phyloP scores from a whole-genome alignment of 495 filamentous ascomycete species.

The Staphylotrichum tortipilum region DNA sequence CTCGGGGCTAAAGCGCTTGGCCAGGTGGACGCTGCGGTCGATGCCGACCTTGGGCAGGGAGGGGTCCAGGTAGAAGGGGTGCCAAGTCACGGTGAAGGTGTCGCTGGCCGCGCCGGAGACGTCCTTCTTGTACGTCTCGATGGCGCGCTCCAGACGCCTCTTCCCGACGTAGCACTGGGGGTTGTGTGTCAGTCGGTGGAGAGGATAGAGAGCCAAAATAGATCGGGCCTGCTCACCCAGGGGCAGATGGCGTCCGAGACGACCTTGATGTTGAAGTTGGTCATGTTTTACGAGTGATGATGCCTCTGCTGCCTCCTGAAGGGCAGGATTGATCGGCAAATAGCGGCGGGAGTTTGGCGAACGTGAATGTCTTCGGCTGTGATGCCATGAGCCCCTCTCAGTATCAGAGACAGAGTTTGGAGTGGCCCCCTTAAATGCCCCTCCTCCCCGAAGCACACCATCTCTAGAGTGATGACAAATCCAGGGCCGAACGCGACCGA shows the following conservation, averaged over 20 bases:
- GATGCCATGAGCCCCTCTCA: too few relatives aligned
- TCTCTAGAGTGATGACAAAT: background rate
- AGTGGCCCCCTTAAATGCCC: background rate
- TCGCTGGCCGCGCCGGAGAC: conserved; percentile 51
- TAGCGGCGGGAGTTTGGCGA: too few relatives aligned
- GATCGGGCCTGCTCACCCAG: conserved; percentile 41
- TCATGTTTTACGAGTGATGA: conserved; percentile 42
- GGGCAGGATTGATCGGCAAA: too few relatives aligned
- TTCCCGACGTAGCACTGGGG: conserved; percentile 73
- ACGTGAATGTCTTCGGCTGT: too few relatives aligned
- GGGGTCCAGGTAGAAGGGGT: conserved; percentile 74
- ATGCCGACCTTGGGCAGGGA: conserved; percentile 38
- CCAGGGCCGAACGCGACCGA: background rate
- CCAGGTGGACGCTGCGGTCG: conserved; percentile 16
- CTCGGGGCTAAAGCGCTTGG: conserved; percentile 38
- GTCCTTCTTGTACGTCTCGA: conserved; percentile 50
- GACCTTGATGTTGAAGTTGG: conserved; percentile 66
- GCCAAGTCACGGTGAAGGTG: conserved; percentile 64
- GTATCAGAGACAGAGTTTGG: too few relatives aligned
- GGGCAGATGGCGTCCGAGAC: conserved; percentile 75
- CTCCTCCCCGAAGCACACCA: background rate
- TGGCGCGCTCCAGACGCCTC: conserved; percentile 61
- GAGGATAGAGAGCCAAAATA: background rate
- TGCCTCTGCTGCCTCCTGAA: too few relatives aligned
- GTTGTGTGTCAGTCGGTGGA: background rate